Percentiles rank a stretch among this genome's conserved stretches.
Evolutionary conservation across 176 grass and related monocot species (phyloP).

Genomic region (Paspalum vaginatum): DNA sequence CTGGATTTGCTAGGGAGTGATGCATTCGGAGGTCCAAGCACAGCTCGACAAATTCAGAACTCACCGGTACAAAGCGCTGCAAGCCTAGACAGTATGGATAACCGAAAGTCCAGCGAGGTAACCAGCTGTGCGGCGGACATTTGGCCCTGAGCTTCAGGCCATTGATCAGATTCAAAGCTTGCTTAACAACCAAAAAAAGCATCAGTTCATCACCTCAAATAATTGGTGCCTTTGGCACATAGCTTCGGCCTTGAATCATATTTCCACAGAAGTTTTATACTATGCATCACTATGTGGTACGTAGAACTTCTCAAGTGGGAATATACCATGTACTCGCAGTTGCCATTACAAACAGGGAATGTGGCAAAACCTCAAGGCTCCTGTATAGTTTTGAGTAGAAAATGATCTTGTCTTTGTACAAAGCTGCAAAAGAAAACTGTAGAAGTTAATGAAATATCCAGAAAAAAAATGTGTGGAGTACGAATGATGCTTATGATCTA

Average conservation of each 20-base stretch:
- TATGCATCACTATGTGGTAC: neutral
- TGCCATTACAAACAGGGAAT: neutral
- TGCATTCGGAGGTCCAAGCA: constrained; percentile 41
- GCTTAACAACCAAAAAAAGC: neutral
- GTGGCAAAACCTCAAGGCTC: neutral
- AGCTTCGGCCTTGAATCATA: constrained; percentile 8
- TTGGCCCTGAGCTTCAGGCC: constrained; percentile 47
- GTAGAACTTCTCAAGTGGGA: neutral
- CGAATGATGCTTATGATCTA: neutral
- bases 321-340: neutral
- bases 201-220: neutral
- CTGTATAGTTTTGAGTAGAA: neutral
- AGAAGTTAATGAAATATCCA: constrained; percentile 1
- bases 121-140: constrained; percentile 36
- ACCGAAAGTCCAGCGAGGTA: constrained; percentile 38
- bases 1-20: constrained; percentile 48
- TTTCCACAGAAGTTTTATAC: constrained; percentile 24
- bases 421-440: constrained; percentile 8
- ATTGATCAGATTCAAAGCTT: neutral
- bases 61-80: constrained; percentile 50
- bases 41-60: constrained; percentile 51
- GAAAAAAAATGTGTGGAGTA: constrained; percentile 7
- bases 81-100: constrained; percentile 47
- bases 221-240: neutral
- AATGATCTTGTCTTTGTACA: constrained; percentile 19